Evolutionary conservation across 2,329 filamentous ascomycete genomes (phyloP), one percentile per base, ranked within the genome.

Genomic region (Nemania serpens): DNA sequence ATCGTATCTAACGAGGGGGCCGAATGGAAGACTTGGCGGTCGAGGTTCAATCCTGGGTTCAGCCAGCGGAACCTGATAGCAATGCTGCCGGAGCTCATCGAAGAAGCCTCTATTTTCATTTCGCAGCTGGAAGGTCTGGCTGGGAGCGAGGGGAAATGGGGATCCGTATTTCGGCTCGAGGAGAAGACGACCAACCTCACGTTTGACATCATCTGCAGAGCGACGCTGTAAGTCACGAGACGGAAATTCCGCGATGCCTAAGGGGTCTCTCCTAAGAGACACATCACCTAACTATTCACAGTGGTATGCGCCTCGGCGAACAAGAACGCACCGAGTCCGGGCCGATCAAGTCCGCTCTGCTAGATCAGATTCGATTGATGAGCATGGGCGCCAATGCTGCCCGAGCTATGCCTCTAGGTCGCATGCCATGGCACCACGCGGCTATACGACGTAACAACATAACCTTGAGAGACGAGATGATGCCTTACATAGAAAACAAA

Each of bases 181-280:
- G 63, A 73, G 7, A 71, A 69, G 17, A 73, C 76, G 1, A 75
- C 71, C 5, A 75, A 76, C 53, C 63, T 80, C 15, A 75, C 78
- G 0, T 74, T 79, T 9, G 77, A 80, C 48, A 69, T 79, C 29
- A 80, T 78, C 47, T 68, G 68, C 15, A 70, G 74, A n/a, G 71
- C 75, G 13, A 69, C 74, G 2, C 62, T 78, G 70, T 77, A 58
- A 63, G 67, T 66, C 46, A n/a, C 37, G 15, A 45, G 3, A 29
- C 43, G 13, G 3, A 3, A 29, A 29, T 29, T 7, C 25, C 25
- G 25, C 25, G 25, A 29, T 29, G 25, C 25, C 25, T 7, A 29
- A 7, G 25, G 25, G 25, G 43, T 17, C 22, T 18, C 46, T 48
- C 6, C 33, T 13, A 10, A 29, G n/a, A 17, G 36, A 39, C 11